phyloP scores from a whole-genome alignment of 306 rosid species.

The Astragalus glycyphyllos region DNA sequence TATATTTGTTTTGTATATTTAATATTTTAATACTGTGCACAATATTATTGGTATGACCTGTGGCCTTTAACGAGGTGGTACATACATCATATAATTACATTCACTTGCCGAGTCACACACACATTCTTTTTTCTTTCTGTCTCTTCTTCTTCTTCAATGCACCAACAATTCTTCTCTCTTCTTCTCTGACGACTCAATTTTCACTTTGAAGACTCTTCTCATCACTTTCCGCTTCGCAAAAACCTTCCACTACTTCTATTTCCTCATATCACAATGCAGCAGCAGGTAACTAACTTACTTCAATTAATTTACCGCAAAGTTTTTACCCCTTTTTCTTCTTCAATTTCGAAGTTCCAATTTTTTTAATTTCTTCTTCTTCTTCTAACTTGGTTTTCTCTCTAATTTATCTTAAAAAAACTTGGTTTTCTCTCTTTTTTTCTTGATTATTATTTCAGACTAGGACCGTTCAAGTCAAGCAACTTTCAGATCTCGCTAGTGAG shows the following conservation, averaged over 20 bases:
- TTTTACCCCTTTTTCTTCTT: neutral
- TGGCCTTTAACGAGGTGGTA: conserved; percentile 12
- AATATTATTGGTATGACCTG: neutral
- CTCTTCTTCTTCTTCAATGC: conserved; percentile 20
- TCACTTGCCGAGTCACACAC: neutral
- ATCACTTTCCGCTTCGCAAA: neutral
- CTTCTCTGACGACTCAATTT: conserved; percentile 7
- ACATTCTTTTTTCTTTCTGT: conserved; percentile 29
- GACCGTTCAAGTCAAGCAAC: conserved; percentile 80
- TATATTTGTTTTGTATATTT: too few species aligned
- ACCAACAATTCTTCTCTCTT: neutral
- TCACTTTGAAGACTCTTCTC: neutral
- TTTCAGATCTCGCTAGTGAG: conserved; percentile 93
- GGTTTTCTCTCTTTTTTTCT: conserved; percentile 17
- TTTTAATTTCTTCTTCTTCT: conserved; percentile 1
- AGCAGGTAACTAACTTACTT: conserved; percentile 46
- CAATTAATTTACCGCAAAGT: neutral
- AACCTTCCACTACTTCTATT: neutral
- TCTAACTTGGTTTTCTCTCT: conserved; percentile 14
- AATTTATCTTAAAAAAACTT: too few species aligned
- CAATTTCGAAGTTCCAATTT: neutral
- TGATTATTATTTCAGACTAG: conserved; percentile 57
- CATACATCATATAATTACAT: conserved; percentile 17
- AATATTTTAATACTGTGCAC: neutral
- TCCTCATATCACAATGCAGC: conserved; percentile 46